Base-by-base conservation (phyloP, 1,284 basidiomycete genomes). In the Tremellales sp. region DNA sequence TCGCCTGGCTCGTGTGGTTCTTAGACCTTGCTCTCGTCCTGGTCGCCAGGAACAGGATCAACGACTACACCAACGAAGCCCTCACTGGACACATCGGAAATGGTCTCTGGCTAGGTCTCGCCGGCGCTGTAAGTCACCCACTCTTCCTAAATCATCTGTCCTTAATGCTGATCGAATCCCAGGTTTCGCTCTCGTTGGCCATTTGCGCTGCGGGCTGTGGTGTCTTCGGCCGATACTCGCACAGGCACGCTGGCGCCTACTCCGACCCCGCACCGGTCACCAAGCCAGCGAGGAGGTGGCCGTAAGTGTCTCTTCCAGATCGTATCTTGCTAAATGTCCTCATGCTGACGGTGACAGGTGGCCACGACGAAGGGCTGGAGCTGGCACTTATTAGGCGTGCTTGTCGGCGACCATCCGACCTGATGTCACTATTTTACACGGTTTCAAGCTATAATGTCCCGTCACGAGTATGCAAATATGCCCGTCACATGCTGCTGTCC, bases 71-170 rank as follows among this genome's bases (percentile, higher is more conserved):
- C 3, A 40, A 67, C 27, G 60, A 52, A 25, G 40, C 42, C 4
- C 52, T 67, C 25, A 37, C 53, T 2, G 67, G 49, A 0, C 57
- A 62, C 37, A 51, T 72, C 10, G 68, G 70, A 2, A 64, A 60
- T 29, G 64, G 57, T 15, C 41, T 72, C 6, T 74, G 70, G 70
- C 39, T 74, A 10, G 57, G 58, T 13, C 43, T 73, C 12, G 68
- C 49, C 10, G 70, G 56, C n/a, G 58, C 62, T 2, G 72, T 71
- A 24, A 52, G 68, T 62, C 4, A 2, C 11, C 41, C 13, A 24
- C 2, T 24, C 35, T 40, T 15, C 6, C 12, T 17, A 39, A n/a
- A 41, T 12, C 25, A 43, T 12, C 12, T 24, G 17, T 12, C 23
- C 15, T 21, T 41, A 39, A 29, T 36, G 11, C 25, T 48, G n/a